These are phyloP conservation scores for Cercophora scortea DNA, from an alignment of 495 filamentous ascomycete genomes.

Conservation along the genomic window DNA sequence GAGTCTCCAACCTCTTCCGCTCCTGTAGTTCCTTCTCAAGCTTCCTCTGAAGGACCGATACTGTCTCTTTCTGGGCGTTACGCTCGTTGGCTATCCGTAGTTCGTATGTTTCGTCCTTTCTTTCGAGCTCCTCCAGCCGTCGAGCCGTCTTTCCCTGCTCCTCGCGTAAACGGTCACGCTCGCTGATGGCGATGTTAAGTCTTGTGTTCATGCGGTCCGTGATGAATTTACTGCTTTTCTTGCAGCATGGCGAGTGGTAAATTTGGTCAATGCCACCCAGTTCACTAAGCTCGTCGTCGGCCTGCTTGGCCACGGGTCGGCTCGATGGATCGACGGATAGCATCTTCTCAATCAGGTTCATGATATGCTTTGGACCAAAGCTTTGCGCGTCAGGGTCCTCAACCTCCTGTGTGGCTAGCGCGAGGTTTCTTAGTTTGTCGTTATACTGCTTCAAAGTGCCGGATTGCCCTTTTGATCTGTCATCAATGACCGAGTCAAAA, in stretches of 20 bases:
- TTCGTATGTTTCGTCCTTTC: slow-evolving; percentile 26
- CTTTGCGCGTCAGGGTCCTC: slow-evolving; percentile 23
- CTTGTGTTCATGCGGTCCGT: slow-evolving; percentile 21
- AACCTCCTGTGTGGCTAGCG: slow-evolving; percentile 22
- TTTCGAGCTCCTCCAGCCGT: slow-evolving; percentile 23
- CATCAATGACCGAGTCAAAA: slow-evolving; percentile 26
- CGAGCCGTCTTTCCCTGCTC: slow-evolving; percentile 17
- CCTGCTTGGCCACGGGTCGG: slow-evolving; percentile 23
- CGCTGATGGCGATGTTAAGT: slow-evolving; percentile 13
- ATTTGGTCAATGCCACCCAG: slow-evolving; percentile 35
- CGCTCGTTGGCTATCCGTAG: slow-evolving; percentile 20
- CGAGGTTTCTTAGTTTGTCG: slow-evolving; percentile 14
- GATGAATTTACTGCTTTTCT: slow-evolving; percentile 22
- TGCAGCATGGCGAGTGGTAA: slow-evolving; percentile 34
- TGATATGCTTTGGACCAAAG: slow-evolving; percentile 25
- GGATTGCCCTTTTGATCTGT: slow-evolving; percentile 13
- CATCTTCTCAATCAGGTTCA: slow-evolving; percentile 27
- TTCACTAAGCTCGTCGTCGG: slow-evolving; percentile 24
- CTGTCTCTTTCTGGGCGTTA: slow-evolving; percentile 10
- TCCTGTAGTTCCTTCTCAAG: slow-evolving; percentile 19
- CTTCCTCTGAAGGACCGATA: slow-evolving; percentile 15
- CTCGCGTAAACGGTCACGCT: slow-evolving; percentile 17
- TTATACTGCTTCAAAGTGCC: slow-evolving; percentile 21
- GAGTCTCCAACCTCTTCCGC: slow-evolving; percentile 9
- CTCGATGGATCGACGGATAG: slow-evolving; percentile 13